Evolutionary conservation across 805 yeast species (phyloP), one percentile per base, ranked within the genome.

Genomic region (Metschnikowia borealis): DNA sequence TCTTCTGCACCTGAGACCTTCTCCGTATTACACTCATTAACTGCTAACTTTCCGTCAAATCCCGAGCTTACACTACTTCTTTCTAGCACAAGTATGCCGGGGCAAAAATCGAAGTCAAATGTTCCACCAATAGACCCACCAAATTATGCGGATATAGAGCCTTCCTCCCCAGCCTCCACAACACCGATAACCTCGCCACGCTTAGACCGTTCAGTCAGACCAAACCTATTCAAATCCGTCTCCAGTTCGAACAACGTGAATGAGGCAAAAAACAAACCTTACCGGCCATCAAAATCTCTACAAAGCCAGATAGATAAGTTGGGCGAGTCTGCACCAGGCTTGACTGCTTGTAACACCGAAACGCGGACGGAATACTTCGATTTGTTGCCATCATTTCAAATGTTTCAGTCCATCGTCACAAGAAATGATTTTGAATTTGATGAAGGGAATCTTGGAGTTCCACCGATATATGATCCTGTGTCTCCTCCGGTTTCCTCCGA

Each of bases 361-460:
- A 44, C 58, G 10, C 54, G 54, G 15, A 58, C 58, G 10, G 62
- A 57, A 44, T 56, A 70, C 50, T 74, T 81, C 46, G 88, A 84
- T 56, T 78, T 84, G 2, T 62, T 84, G 34, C 90, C 89, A 0
- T 82, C 88, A 0, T 84, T 83, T 59, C 86, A 83, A 54, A 80
- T 84, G 83, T 83, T 81, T 58, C 82, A 80, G 56, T 75, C 78
- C 57, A 65, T 76, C 59, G 55, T 77, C 67, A 54, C 73, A 60
- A 48, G 81, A 62, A 60, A 76, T 61, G 73, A 69, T 48, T 55
- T 57, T 31, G 75, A 73, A 51, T 71, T 72, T 46, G 62, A 61
- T 46, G 77, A 73, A 49, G 62, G 67, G 46, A 55, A 64, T 13
- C 49, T 61, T 17, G 65, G 64, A 0, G 39, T 50, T 5, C 76